Conservation (phyloP, 2,329 filamentous ascomycete genomes). For the Aspergillus alliaceus region DNA sequence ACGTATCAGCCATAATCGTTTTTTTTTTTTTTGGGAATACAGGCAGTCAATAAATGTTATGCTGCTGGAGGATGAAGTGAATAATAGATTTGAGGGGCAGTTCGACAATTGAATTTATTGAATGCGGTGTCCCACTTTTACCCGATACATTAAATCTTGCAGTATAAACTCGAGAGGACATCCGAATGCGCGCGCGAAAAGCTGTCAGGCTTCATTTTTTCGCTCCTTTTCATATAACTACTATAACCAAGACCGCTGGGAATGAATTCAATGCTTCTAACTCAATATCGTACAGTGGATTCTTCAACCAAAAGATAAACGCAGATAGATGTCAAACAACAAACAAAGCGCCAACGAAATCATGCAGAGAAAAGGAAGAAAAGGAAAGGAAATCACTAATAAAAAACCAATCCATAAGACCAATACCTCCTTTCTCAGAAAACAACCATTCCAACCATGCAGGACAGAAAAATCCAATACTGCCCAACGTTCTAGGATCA, state of each 20-base stretch:
- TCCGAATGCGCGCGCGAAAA: too few species aligned
- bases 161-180: too few species aligned
- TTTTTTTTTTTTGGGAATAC: too few species aligned
- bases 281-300: background rate
- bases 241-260: too few species aligned
- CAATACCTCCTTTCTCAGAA: background rate
- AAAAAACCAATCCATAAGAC: background rate
- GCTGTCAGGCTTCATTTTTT: too few species aligned
- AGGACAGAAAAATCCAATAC: background rate
- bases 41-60: background rate
- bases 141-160: background rate
- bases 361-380: background rate
- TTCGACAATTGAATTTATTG: background rate
- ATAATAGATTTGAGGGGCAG: background rate
- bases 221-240: too few species aligned
- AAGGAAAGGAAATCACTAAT: background rate
- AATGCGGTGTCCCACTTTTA: slow-evolving; percentile 17
- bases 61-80: background rate
- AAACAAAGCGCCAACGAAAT: background rate
- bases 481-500: background rate
- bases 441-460: background rate
- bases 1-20: too few species aligned
- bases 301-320: background rate
- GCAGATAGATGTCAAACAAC: background rate
- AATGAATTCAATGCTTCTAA: background rate